Evolutionary conservation across 2,329 filamentous ascomycete species (phyloP), one percentile per base, ranked within the genome.

Genomic region (Cladobotryum protrusum): DNA sequence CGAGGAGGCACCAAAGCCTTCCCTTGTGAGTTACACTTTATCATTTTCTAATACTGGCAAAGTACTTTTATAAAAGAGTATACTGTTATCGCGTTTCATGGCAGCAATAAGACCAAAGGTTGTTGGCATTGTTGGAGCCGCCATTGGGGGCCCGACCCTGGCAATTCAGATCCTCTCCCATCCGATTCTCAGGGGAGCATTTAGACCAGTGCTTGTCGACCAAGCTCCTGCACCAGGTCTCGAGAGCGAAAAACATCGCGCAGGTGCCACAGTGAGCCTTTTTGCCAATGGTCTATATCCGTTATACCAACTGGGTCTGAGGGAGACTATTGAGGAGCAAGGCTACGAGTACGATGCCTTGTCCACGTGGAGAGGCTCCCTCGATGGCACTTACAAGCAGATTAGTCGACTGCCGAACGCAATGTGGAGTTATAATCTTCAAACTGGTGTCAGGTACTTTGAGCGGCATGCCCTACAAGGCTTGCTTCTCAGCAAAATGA

Each of bases 271-370:
- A 3, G 58, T 60, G 5, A 53, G 54, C 14, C 52, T 60, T 37
- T 59, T 61, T 12, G 47, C 57, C 8, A 61, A 59, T 34, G 57
- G 59, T 8, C 41, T 61, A 13, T 56, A 58, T 32, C 54, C 56
- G 4, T 45, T 60, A 12, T 43, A 45, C 35, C 43, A 47, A 11
- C 53, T 61, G 4, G 55, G 56, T 3, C 57, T 60, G 7, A 53
- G 53, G 8, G 40, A 51, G 5, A 13, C 35, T 17, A 37, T 37
- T n/a, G 35, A 37, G 35, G n/a, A 37, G 12, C 13, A 37, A 11
- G 35, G 35, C 35, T 37, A 37, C 17, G 35, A 37, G 35, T 37
- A 37, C n/a, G 35, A 17, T 17, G 35, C 35, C 13, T 9, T 37
- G 35, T 37, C 35, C 5, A 17, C 17, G 35, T 37, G 35, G 35